Evolutionary conservation across 2,329 filamentous ascomycete species (phyloP).

Genomic region (Stromatinia cepivora): DNA sequence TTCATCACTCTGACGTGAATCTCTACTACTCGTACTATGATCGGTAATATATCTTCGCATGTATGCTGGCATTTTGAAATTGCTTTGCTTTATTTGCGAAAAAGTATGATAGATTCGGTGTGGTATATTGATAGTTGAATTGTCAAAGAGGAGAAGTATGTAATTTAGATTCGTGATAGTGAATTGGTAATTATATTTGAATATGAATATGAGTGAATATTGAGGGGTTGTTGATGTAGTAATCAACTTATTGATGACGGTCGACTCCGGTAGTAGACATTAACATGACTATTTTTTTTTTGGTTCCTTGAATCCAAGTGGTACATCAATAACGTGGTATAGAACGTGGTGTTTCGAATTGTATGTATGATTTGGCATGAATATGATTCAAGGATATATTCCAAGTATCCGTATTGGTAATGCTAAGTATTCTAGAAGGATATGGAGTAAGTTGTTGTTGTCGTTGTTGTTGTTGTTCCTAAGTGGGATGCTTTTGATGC

Average conservation of each 20-base stretch:
- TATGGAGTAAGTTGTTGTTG: constrained; percentile 7
- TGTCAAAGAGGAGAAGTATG: not conserved
- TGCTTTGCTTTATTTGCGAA: not conserved
- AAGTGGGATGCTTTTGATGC: not conserved
- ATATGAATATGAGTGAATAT: constrained; percentile 10
- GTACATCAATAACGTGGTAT: constrained; percentile 22
- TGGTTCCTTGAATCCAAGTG: constrained; percentile 24
- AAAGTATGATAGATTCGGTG: constrained; percentile 7
- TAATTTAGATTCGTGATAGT: not conserved
- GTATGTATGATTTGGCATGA: constrained; percentile 28
- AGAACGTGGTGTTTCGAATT: constrained; percentile 28
- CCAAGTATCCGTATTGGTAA: not conserved
- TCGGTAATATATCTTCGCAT: constrained; percentile 35
- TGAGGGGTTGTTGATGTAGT: constrained; percentile 14
- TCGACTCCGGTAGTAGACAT: constrained; percentile 25
- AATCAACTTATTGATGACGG: constrained; percentile 24
- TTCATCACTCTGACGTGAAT: constrained; percentile 48
- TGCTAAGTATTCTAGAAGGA: not conserved
- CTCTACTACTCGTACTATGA: constrained; percentile 43
- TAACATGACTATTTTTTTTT: constrained; percentile 28
- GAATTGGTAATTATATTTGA: constrained; percentile 10
- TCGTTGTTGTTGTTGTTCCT: constrained; percentile 6
- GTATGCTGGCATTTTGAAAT: constrained; percentile 34
- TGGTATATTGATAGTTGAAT: not conserved
- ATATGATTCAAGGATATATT: constrained; percentile 9